Base-by-base conservation (phyloP, 2,329 filamentous ascomycete species). In the Graphium sp. region DNA sequence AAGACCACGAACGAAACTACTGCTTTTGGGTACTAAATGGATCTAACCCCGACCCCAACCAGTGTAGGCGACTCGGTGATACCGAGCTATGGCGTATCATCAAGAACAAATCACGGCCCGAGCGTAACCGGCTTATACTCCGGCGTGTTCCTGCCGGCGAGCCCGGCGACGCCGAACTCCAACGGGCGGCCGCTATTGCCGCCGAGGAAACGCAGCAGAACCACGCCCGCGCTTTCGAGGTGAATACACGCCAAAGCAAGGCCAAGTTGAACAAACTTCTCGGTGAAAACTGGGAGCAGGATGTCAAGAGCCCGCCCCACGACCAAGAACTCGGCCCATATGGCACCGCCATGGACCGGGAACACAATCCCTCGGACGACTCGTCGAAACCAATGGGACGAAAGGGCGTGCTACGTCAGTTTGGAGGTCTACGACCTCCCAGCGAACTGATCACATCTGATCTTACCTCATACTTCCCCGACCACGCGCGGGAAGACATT, bases 401-500 rank as follows among this genome's bases (percentile, higher is more conserved):
- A 34, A 71, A 70, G 43, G 57, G 53, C 18, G 60, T 72, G 17
- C 58, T 85, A 25, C 74, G 79, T 38, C 77, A 79, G 38, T 95
- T 95, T 53, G 89, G 91, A 42, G 87, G 87, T 19, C 74, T 89
- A 37, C 68, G 89, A 41, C 89, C 89, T 12, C 89, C 89, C 2
- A 95, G 87, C 55, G 89, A 98, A 57, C 69, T 98, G 47, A 98
- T 98, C 46, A 87, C 87, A 16, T 92, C 89, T 14, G 89, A 98
- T 47, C 60, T 98, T 34, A 89, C 83, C 2, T 92, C 85, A 0
- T 98, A 95, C 59, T 98, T 98, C 62, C 89, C 89, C 0, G 84
- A 92, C 44, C 87, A 95, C 43, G 74, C 85, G 28, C 75, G 82
- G 32, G 85, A 93, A 47, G 83, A 92, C 41, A 94, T 98, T 46